Percentiles rank a stretch among this genome's conserved stretches.
These are phyloP conservation scores for Populus hybrid DNA, from an alignment of 441 rosid species.

Conservation along the genomic window DNA sequence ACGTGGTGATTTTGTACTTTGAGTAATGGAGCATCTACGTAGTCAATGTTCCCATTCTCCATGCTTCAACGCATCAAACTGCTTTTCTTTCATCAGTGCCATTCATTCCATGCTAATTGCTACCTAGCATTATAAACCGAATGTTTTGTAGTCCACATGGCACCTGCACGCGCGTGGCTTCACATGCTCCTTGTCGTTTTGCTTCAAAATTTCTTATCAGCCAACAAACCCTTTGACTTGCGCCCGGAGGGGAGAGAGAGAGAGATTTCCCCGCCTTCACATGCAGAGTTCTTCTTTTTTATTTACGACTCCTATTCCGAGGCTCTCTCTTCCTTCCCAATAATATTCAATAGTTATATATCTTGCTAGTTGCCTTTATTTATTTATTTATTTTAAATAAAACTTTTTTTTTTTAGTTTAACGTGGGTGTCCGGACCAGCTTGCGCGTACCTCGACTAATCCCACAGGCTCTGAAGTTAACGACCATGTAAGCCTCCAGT, in stretches of 20 bases:
- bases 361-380: not conserved
- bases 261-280: slow-evolving; percentile 43
- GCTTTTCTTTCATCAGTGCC: not conserved
- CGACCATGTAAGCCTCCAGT: too few relatives aligned
- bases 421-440: too few relatives aligned
- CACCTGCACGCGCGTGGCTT: slow-evolving; percentile 17
- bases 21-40: not conserved
- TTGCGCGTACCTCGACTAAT: too few relatives aligned
- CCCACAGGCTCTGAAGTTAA: too few relatives aligned
- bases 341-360: slow-evolving; percentile 8
- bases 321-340: slow-evolving; percentile 47
- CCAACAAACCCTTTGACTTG: slow-evolving; percentile 63
- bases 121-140: too few relatives aligned
- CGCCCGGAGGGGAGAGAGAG: slow-evolving; percentile 11
- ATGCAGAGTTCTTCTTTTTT: slow-evolving; percentile 46
- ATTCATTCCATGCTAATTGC: not conserved
- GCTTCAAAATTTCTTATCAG: slow-evolving; percentile 29
- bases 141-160: too few relatives aligned
- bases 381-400: too few relatives aligned
- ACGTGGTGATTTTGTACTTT: not conserved
- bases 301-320: slow-evolving; percentile 23
- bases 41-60: not conserved
- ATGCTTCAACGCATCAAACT: not conserved
- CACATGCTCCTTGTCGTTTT: slow-evolving; percentile 36
- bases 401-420: too few relatives aligned